Base-by-base conservation (phyloP, 345 rosid species). In the Clarkia xantiana region DNA sequence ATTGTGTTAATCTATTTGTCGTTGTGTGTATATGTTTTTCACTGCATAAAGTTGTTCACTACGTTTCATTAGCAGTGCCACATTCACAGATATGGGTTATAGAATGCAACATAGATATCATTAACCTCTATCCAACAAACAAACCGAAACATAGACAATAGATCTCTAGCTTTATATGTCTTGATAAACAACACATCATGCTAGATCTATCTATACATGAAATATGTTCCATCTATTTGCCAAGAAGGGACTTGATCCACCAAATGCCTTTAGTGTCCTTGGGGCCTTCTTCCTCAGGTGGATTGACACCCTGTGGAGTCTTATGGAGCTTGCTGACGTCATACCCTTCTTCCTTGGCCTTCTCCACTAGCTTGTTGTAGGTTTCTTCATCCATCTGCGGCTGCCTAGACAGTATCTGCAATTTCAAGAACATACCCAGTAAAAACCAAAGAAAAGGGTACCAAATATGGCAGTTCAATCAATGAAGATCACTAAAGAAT, bases 211-310 rank as follows among this genome's bases (percentile, higher is more conserved):
- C 44, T 18, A 4, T 14, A 11, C 1, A 6, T 3, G 17, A 11
- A 42, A 13, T 7, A 13, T 44, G 42, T 11, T 41, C 29, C 6
- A 4, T 46, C 29, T 72, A 77, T 61, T 55, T 86, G 12, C 95
- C 89, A 0, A 90, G 29, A n/a, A 90, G 9, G 53, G 96, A 81
- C 59, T 76, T 83, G 68, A 86, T 11, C 97, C 95, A 90, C 97
- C 95, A 83, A 12, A 79, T 12, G 52, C 95, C 97, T 58, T 81
- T 82, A 52, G 68, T 42, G 69, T 86, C 97, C 19, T 65, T 59
- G 0, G 88, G 77, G 10, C 73, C 68, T 3, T 67, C 44, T 18
- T 62, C 61, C 2, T 70, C 83, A 0, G 95, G 90, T 49, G 94
- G 84, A 9, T 74, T 42, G 34, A 71, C 79, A 14, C 61, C 61